A percentile compares a stretch with the other conserved stretches of the same genome.
These are phyloP conservation scores for Mycena floridula DNA, from an alignment of 768 basidiomycete species.

Conservation along the genomic window DNA sequence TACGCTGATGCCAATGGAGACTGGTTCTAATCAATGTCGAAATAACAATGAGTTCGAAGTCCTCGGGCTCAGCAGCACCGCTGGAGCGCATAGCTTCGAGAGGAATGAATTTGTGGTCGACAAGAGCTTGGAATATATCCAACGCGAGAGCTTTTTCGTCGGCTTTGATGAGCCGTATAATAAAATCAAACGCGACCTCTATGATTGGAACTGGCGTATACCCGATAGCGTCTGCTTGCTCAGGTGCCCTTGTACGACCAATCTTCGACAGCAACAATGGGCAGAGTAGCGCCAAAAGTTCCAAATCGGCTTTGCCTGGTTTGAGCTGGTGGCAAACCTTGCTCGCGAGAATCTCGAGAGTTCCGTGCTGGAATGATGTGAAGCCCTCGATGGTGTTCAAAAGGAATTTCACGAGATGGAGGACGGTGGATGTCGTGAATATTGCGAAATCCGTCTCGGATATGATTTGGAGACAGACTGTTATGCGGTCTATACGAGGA, in stretches of 20 bases:
- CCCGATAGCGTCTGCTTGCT: too few species aligned
- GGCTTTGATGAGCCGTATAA: constrained; percentile 34
- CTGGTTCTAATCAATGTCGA: constrained; percentile 46
- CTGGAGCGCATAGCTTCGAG: constrained; percentile 35
- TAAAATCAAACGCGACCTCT: constrained; percentile 33
- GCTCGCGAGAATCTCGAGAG: too few species aligned
- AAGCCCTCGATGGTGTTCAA: too few species aligned
- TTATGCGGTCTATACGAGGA: background rate
- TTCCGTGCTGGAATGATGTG: too few species aligned
- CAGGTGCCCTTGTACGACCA: too few species aligned
- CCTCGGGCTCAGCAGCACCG: constrained; percentile 18
- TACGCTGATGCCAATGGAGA: constrained; percentile 48
- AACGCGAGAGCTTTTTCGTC: constrained; percentile 31
- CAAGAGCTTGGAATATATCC: constrained; percentile 42
- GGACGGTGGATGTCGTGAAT: constrained; percentile 7
- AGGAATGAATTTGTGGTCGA: constrained; percentile 38
- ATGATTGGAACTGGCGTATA: too few species aligned
- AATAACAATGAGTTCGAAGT: constrained; percentile 42
- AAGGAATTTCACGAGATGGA: too few species aligned
- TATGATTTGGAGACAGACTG: background rate
- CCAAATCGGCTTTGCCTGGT: too few species aligned
- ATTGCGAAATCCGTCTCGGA: background rate
- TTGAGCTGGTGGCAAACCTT: too few species aligned
- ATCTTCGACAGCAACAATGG: too few species aligned
- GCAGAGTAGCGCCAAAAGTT: too few species aligned